Evolutionary conservation across 768 basidiomycete species (phyloP).

Genomic region (Agaricus bisporus): DNA sequence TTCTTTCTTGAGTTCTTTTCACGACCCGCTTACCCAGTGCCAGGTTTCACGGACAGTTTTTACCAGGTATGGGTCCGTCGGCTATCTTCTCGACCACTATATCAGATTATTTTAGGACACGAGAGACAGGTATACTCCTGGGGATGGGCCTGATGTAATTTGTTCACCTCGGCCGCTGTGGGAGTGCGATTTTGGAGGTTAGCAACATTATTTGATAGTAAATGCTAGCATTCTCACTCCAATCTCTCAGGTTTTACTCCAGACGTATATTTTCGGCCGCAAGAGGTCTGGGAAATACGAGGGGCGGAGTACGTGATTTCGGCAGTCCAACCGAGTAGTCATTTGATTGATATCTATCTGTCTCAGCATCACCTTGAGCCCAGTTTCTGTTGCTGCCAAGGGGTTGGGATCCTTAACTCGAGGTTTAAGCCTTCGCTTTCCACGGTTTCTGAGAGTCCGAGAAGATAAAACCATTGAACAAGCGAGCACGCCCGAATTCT

Average conservation of each 20-base stretch:
- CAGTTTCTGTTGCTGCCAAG: slow-evolving; percentile 75
- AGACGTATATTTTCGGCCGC: slow-evolving; percentile 63
- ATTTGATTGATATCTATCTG: slow-evolving; percentile 4
- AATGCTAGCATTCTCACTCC: slow-evolving; percentile 1
- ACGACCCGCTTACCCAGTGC: not conserved
- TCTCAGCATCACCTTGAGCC: slow-evolving; percentile 72
- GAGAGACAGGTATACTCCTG: slow-evolving; percentile 54
- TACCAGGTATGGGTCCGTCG: slow-evolving; percentile 50
- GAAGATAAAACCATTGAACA: slow-evolving; percentile 71
- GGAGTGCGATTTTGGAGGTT: slow-evolving; percentile 64
- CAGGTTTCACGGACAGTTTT: slow-evolving; percentile 81
- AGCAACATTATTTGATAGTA: slow-evolving; percentile 13
- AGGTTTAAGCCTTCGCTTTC: slow-evolving; percentile 84
- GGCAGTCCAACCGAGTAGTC: not conserved
- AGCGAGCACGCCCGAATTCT: slow-evolving; percentile 66
- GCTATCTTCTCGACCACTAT: not conserved
- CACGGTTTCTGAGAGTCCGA: slow-evolving; percentile 69
- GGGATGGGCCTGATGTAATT: slow-evolving; percentile 26
- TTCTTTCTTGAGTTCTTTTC: not conserved
- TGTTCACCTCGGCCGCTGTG: slow-evolving; percentile 49
- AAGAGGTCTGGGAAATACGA: slow-evolving; percentile 86
- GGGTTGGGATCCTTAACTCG: slow-evolving; percentile 45
- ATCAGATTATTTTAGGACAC: slow-evolving; percentile 38
- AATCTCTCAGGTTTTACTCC: slow-evolving; percentile 48
- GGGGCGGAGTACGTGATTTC: slow-evolving; percentile 54